Evolutionary conservation across 1,139 yeast genomes (phyloP).

Genomic region (Suhomyces atakaporum): DNA sequence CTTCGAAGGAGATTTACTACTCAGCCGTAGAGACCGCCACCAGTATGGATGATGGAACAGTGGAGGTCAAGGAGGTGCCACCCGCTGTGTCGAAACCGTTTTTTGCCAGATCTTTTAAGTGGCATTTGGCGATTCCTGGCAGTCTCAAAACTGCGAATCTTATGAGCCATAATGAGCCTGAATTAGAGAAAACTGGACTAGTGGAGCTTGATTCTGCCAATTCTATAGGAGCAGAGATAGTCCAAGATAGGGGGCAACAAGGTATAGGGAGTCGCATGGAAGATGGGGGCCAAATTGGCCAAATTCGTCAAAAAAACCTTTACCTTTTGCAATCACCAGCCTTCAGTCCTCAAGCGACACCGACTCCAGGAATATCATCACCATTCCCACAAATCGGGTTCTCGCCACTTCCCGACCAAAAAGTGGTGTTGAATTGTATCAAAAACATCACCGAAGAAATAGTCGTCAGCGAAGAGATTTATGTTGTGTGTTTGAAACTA

Average conservation of each 20-base stretch:
- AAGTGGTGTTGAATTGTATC: constrained; percentile 13
- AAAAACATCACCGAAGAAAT: constrained; percentile 46
- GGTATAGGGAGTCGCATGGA: too few species aligned
- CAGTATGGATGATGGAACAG: too few species aligned
- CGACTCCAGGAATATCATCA: constrained; percentile 7
- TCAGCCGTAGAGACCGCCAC: neutral
- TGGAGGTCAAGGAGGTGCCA: too few species aligned
- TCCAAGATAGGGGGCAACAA: too few species aligned
- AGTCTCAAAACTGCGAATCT: constrained; percentile 4
- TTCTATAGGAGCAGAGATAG: too few species aligned
- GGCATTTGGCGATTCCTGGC: constrained; percentile 4
- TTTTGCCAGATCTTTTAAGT: neutral
- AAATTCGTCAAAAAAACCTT: too few species aligned
- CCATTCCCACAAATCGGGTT: constrained; percentile 17
- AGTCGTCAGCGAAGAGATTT: constrained; percentile 47
- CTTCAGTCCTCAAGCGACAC: neutral
- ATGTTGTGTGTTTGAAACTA: constrained; percentile 43
- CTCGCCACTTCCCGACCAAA: constrained; percentile 10
- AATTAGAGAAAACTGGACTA: too few species aligned
- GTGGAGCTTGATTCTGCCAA: too few species aligned
- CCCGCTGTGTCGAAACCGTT: too few species aligned
- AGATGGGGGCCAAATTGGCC: too few species aligned
- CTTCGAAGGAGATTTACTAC: neutral
- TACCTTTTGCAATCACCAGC: neutral
- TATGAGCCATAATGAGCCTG: too few species aligned